These are phyloP conservation scores for Septoria petroselini DNA, from an alignment of 2,329 filamentous ascomycete species.

Conservation along the genomic window DNA sequence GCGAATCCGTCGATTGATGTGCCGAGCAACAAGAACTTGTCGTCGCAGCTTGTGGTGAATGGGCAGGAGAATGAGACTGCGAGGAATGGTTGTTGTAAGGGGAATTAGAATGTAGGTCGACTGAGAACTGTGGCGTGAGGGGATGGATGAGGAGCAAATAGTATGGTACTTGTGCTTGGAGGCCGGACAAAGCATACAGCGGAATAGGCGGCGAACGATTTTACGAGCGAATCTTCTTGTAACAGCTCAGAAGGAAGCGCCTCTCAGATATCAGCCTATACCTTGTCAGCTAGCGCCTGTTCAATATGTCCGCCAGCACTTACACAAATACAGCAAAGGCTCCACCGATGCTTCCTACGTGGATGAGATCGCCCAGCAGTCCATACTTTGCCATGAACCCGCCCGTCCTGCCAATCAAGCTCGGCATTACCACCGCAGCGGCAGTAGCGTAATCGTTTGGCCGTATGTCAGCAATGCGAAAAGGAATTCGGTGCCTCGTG, in stretches of 20 bases:
- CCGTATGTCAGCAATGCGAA: constrained; percentile 27
- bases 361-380: constrained; percentile 43
- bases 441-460: constrained; percentile 40
- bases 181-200: no score
- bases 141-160: no score
- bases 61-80: constrained; percentile 7
- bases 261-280: not conserved
- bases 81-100: not conserved
- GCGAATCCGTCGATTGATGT: constrained; percentile 55
- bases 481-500: constrained; percentile 40
- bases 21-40: constrained; percentile 34
- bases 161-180: no score
- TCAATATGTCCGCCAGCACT: constrained; percentile 14
- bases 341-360: constrained; percentile 39
- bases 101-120: no score
- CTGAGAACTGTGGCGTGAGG: not conserved
- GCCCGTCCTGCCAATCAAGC: constrained; percentile 37
- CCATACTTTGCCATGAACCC: constrained; percentile 38
- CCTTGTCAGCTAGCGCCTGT: not conserved
- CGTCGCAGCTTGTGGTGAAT: constrained; percentile 18
- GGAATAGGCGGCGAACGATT: not conserved
- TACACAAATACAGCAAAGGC: constrained; percentile 40
- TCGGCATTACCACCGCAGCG: constrained; percentile 38
- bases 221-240: not conserved
- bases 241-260: not conserved